Percentiles rank a stretch among this genome's conserved stretches.
These are phyloP conservation scores for Ophiosphaerella korrae DNA, from an alignment of 2,329 filamentous ascomycete genomes.

Conservation along the genomic window DNA sequence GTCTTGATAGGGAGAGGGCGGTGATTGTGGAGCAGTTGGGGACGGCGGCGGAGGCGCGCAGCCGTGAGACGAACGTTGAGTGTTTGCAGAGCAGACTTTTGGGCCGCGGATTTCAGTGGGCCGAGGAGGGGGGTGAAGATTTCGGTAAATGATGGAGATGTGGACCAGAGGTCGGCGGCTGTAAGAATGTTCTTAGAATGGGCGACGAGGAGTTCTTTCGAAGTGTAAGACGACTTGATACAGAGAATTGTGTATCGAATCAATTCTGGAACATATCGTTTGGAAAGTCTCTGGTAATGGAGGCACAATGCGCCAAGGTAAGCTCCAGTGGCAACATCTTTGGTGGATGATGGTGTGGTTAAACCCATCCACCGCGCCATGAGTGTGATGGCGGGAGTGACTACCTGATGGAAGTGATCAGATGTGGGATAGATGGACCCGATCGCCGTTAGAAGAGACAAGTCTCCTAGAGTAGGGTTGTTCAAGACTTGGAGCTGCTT, in stretches of 20 bases:
- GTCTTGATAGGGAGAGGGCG: conserved; percentile 84
- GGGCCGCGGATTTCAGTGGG: conserved; percentile 38
- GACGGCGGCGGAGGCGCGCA: conserved; percentile 70
- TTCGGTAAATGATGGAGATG: conserved; percentile 76
- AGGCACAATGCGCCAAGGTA: conserved; percentile 80
- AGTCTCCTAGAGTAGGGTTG: conserved; percentile 68
- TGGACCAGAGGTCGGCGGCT: conserved; percentile 74
- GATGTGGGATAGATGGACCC: conserved; percentile 89
- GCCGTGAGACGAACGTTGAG: conserved; percentile 66
- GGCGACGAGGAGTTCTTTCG: conserved; percentile 59
- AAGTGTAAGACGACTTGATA: conserved; percentile 54
- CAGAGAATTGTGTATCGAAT: conserved; percentile 81
- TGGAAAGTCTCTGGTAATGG: conserved; percentile 82
- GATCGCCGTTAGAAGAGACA: conserved; percentile 82
- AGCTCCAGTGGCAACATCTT: conserved; percentile 73
- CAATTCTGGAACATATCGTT: conserved; percentile 87
- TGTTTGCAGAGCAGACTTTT: conserved; percentile 62
- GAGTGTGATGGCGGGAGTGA: conserved; percentile 86
- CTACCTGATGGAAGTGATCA: conserved; percentile 95
- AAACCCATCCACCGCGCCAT: conserved; percentile 84
- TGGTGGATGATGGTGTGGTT: conserved; percentile 67
- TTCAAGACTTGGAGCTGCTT: conserved; percentile 59
- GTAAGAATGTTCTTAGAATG: conserved; percentile 69
- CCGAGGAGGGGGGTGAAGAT: conserved; percentile 68
- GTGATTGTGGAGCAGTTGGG: conserved; percentile 88